Evolutionary conservation across 805 yeast genomes (phyloP), one percentile per base, ranked within the genome.

Genomic region (Hanseniaspora thailandica): DNA sequence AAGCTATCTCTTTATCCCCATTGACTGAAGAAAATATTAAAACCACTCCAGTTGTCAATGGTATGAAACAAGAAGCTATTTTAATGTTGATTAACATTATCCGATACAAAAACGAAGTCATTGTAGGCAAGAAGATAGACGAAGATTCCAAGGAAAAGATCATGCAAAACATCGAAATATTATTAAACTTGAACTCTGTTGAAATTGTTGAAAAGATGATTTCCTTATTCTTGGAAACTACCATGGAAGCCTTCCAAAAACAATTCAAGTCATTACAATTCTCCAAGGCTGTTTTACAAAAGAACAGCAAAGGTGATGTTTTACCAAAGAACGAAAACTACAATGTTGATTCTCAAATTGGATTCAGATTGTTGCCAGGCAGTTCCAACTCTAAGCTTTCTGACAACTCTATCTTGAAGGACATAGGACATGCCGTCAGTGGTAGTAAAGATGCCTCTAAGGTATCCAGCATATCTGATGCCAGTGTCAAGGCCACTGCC

Each of bases 61-160:
- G 94, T 13, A 75, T 87, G 63, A 86, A 84, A 62, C 97, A 97
- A 22, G 98, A 93, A 71, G 97, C 96, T 15, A 75, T 90, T 73
- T 77, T 93, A 62, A 84, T 87, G 56, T 77, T 94, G 81, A 95
- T 95, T 52, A 86, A 96, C 34, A 82, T 90, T 48, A 73, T 93
- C 56, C 79, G 98, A 64, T 90, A 80, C 39, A 96, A 96, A 47
- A 85, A 86, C 60, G 67, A 76, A 17, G 71, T 75, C 54, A 15
- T 50, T 7, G 90, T 79, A 23, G 74, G 79, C 57, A 81, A 82
- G 64, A 78, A 79, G 61, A 88, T 90, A 57, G 97, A 93, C 64
- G 98, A 93, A 70, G 99, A 94, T 69, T 86, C 97, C 2, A 80
- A 84, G n/a, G 98, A 93, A 70, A 80, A 97, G 71, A 82, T 93